Conservation (phyloP, 106 monocot genomes). For the Gastrodia elata region DNA sequence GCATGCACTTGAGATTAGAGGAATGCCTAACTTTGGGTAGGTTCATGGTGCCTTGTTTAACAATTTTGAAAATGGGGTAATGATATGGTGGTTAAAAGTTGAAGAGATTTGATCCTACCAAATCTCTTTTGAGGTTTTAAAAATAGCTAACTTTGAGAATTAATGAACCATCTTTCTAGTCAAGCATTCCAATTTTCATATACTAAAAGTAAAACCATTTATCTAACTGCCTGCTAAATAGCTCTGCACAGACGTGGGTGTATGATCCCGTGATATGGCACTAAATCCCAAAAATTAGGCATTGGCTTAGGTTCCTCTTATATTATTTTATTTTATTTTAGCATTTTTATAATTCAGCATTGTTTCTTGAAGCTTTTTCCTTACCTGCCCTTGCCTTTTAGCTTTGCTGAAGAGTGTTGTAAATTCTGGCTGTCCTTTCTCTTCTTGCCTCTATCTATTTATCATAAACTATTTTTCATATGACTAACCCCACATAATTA, state of each 20-base stretch:
- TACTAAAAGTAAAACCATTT: neutral
- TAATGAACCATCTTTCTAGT: neutral
- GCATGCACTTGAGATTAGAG: neutral
- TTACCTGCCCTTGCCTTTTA: neutral
- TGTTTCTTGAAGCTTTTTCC: neutral
- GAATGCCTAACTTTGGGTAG: neutral
- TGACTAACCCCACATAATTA: neutral
- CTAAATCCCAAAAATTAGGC: neutral
- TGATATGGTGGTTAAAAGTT: neutral
- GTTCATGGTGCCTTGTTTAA: neutral
- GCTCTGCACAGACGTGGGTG: neutral
- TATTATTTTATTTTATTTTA: neutral
- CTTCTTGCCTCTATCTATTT: neutral
- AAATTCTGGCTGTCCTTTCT: neutral
- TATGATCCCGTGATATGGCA: neutral
- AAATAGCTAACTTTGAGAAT: neutral
- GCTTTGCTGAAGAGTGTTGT: neutral
- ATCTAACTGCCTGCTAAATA: neutral
- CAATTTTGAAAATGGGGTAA: neutral
- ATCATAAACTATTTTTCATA: neutral
- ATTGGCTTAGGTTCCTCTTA: neutral
- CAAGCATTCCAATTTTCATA: neutral
- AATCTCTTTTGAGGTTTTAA: no score
- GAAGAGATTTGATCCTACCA: neutral
- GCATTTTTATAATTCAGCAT: neutral